Conservation (phyloP, 176 grass and related monocot genomes). For the Pontederia crassipes region DNA sequence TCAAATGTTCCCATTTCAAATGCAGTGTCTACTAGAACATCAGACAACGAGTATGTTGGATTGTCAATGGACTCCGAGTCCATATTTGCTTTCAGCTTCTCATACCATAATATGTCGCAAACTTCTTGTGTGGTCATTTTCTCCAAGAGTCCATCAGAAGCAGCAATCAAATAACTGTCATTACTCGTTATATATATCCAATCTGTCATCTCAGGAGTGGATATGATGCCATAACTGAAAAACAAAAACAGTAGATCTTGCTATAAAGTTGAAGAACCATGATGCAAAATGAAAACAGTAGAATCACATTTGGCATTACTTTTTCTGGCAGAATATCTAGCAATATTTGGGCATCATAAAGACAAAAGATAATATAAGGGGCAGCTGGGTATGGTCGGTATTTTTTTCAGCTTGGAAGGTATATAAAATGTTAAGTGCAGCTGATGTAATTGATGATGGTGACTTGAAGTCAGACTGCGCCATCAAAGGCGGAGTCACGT, state of each 20-base stretch:
- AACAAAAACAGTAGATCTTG: constrained; percentile 15
- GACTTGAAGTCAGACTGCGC: too few relatives aligned
- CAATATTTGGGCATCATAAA: background rate
- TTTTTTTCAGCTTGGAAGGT: too few relatives aligned
- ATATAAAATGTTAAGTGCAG: too few relatives aligned
- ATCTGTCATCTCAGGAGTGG: constrained; percentile 74
- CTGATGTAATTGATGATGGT: too few relatives aligned
- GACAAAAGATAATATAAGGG: too few relatives aligned
- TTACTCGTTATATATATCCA: constrained; percentile 66
- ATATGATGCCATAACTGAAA: constrained; percentile 74
- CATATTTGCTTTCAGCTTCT: constrained; percentile 31
- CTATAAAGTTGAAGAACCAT: constrained; percentile 13
- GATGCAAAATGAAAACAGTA: constrained; percentile 13
- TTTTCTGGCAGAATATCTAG: too few relatives aligned
- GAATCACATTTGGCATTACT: background rate
- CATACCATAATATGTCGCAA: constrained; percentile 64
- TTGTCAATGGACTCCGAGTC: constrained; percentile 21
- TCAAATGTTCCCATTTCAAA: constrained; percentile 80
- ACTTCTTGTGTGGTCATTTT: constrained; percentile 85
- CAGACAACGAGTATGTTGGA: constrained; percentile 52
- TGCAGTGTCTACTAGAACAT: constrained; percentile 53
- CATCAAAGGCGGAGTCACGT: too few relatives aligned
- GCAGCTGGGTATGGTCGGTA: too few relatives aligned
- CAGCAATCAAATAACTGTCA: constrained; percentile 72
- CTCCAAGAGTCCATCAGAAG: constrained; percentile 85